These are phyloP conservation scores for Tolypocladium nubicola DNA, from an alignment of 2,329 filamentous ascomycete species.

Conservation along the genomic window DNA sequence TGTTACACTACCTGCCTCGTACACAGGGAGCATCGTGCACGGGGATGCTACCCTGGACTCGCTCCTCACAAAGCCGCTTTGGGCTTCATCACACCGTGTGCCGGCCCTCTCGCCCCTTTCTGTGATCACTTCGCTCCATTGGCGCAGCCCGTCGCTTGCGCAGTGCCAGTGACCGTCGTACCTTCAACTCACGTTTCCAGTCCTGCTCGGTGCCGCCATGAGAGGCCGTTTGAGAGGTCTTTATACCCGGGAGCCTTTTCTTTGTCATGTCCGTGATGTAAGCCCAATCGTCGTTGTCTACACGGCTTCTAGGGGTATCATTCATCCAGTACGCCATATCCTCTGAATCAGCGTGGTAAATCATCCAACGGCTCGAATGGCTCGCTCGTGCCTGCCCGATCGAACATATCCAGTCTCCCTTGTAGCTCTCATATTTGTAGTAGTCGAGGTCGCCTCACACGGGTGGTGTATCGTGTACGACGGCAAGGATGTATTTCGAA, in stretches of 20 bases:
- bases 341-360: not conserved
- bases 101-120: not conserved
- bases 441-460: constrained; percentile 30
- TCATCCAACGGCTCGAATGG: not conserved
- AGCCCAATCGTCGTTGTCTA: not conserved
- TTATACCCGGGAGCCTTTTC: not conserved
- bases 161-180: not conserved
- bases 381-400: not conserved
- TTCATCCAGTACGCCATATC: not conserved
- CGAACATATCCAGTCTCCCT: not conserved
- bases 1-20: not conserved
- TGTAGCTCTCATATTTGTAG: not conserved
- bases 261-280: not conserved
- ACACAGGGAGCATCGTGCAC: too few species aligned
- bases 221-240: not conserved
- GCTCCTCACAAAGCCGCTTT: not conserved
- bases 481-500: constrained; percentile 65
- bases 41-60: not conserved
- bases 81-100: not conserved
- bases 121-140: not conserved
- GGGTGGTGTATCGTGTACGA: constrained; percentile 71
- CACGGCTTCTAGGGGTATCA: not conserved
- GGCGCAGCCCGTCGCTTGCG: not conserved
- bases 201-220: not conserved
- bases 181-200: not conserved